Evolutionary conservation across 2,329 filamentous ascomycete genomes (phyloP).

Genomic region (Ilyonectria mors-panacis): DNA sequence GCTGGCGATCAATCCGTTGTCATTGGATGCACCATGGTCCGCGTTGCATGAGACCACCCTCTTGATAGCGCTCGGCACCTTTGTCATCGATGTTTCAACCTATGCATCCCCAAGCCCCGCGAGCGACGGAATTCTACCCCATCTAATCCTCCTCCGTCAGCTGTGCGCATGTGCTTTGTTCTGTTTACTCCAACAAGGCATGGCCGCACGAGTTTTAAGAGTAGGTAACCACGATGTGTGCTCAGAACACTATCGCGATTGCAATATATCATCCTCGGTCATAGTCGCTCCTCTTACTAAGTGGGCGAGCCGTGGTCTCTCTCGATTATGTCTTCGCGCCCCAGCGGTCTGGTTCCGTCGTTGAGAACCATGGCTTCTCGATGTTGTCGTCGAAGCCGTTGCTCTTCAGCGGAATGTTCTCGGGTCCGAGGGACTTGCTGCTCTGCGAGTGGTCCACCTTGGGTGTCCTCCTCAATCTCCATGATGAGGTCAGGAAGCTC

Average conservation of each 20-base stretch:
- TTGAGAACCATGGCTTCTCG: conserved; percentile 93
- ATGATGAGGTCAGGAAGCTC: conserved; percentile 53
- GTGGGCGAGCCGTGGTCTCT: conserved; percentile 63
- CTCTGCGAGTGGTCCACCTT: conserved; percentile 44
- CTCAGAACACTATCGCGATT: not conserved
- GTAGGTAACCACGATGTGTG: not conserved
- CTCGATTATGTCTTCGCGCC: conserved; percentile 84
- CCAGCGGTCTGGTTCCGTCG: conserved; percentile 83
- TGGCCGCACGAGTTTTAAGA: too few species aligned
- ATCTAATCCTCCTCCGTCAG: not conserved
- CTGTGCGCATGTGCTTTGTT: not conserved
- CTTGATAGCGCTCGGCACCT: not conserved
- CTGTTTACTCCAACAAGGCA: not conserved
- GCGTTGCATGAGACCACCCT: not conserved
- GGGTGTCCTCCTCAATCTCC: conserved; percentile 51
- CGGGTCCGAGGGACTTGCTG: conserved; percentile 52
- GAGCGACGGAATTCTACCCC: not conserved
- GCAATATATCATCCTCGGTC: not conserved
- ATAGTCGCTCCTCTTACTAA: conserved; percentile 25
- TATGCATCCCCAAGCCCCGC: not conserved
- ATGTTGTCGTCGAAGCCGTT: conserved; percentile 80
- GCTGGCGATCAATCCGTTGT: conserved; percentile 6
- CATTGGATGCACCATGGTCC: conserved; percentile 11
- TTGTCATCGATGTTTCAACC: not conserved
- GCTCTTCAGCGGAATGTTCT: conserved; percentile 76